These are phyloP conservation scores for Lathyrus oleraceus DNA, from an alignment of 306 rosid species.

Conservation along the genomic window DNA sequence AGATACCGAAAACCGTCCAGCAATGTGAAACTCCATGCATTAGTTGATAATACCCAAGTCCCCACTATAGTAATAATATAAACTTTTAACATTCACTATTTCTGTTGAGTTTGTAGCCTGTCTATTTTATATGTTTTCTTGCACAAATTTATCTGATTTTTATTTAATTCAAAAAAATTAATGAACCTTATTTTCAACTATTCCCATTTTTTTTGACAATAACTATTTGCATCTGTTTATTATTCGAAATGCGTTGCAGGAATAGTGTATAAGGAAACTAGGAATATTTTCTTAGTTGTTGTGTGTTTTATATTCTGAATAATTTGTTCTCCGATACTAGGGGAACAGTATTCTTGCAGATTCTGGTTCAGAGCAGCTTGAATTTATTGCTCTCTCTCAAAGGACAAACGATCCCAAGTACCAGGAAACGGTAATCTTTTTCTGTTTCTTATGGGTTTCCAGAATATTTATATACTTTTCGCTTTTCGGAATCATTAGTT, in stretches of 20 bases:
- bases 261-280: conserved; percentile 19
- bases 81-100: not conserved
- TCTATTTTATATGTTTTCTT: not conserved
- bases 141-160: conserved; percentile 2
- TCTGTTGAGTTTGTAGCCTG: conserved; percentile 3
- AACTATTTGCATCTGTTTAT: conserved; percentile 28
- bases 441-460: not conserved
- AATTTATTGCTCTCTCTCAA: conserved; percentile 93
- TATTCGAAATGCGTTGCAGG: not conserved
- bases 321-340: conserved; percentile 49
- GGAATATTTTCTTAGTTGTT: not conserved
- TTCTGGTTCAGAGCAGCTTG: conserved; percentile 98
- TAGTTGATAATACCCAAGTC: not conserved
- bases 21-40: too few relatives aligned
- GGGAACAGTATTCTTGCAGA: conserved; percentile 91
- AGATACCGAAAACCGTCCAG: too few relatives aligned
- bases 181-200: conserved; percentile 8
- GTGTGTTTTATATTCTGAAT: conserved; percentile 20
- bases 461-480: not conserved
- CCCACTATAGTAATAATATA: not conserved
- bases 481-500: conserved; percentile 3
- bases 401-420: conserved; percentile 89
- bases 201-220: conserved; percentile 9
- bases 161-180: not conserved
- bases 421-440: conserved; percentile 61